Percentiles rank a stretch among this genome's conserved stretches.
phyloP scores from a whole-genome alignment of 441 rosid species.

The Raphanus hybrid region DNA sequence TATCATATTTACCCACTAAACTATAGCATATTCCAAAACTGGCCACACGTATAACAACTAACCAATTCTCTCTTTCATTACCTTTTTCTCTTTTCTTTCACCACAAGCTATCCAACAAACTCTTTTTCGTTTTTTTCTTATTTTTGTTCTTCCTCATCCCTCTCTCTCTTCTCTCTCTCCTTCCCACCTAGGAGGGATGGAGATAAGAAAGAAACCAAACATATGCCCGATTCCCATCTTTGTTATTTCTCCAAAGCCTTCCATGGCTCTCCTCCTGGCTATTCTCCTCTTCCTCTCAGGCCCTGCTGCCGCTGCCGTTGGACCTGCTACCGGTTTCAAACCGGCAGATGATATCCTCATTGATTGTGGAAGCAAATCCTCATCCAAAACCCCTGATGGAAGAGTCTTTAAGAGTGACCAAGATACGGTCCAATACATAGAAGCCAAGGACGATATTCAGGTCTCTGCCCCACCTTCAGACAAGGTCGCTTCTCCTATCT shows the following conservation, averaged over 20 bases:
- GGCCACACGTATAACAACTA: slow-evolving; percentile 44
- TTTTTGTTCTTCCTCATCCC: slow-evolving; percentile 31
- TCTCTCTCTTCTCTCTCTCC: slow-evolving; percentile 43
- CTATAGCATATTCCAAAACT: slow-evolving; percentile 19
- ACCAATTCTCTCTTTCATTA: slow-evolving; percentile 39
- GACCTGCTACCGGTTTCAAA: slow-evolving; percentile 41
- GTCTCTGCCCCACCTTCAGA: slow-evolving; percentile 55
- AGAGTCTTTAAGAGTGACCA: slow-evolving; percentile 68
- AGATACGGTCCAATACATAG: slow-evolving; percentile 49
- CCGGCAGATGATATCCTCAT: slow-evolving; percentile 70
- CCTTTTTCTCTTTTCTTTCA: slow-evolving; percentile 41
- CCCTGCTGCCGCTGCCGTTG: slow-evolving; percentile 23
- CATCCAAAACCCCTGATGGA: slow-evolving; percentile 59
- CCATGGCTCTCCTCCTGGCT: slow-evolving; percentile 42
- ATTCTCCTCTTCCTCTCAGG: slow-evolving; percentile 43
- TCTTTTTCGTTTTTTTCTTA: slow-evolving; percentile 35
- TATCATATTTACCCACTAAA: neutral
- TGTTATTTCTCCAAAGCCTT: slow-evolving; percentile 47
- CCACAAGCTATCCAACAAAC: slow-evolving; percentile 43
- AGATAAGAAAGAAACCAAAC: slow-evolving; percentile 55
- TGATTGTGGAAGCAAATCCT: slow-evolving; percentile 64
- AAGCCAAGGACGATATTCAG: slow-evolving; percentile 59
- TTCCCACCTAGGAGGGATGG: slow-evolving; percentile 80
- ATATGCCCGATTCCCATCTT: slow-evolving; percentile 10
- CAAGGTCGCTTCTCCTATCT: slow-evolving; percentile 69